Evolutionary conservation across 2,329 filamentous ascomycete species (phyloP).

Genomic region (Aspergillus fijiensis): DNA sequence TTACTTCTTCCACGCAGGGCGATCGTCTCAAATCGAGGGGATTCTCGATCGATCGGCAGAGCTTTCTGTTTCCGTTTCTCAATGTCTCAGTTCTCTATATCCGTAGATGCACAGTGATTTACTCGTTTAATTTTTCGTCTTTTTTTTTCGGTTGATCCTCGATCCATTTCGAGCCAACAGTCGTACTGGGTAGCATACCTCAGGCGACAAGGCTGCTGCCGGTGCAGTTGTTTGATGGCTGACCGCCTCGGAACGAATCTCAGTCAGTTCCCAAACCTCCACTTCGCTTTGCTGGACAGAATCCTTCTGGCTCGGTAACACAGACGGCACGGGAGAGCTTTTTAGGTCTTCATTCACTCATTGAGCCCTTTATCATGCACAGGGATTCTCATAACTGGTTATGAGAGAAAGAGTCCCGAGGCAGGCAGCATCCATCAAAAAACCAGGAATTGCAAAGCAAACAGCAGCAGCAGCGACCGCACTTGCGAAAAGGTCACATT

Average conservation of each 20-base stretch:
- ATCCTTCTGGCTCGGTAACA: constrained; percentile 1
- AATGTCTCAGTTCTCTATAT: too few species aligned
- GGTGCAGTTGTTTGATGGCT: not conserved
- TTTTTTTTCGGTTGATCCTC: not conserved
- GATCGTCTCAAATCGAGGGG: not conserved
- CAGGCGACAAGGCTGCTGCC: constrained; percentile 6
- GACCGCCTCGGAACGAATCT: constrained; percentile 6
- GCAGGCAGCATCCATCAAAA: not conserved
- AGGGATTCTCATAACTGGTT: not conserved
- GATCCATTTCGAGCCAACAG: not conserved
- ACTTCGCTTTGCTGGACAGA: constrained; percentile 2
- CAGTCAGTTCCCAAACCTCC: not conserved
- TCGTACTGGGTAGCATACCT: not conserved
- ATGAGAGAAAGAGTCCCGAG: not conserved
- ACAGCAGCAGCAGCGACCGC: not conserved
- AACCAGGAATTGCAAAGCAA: not conserved
- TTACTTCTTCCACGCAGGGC: not conserved
- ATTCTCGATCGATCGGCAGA: not conserved
- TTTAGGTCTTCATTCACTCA: too few species aligned
- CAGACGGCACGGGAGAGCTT: constrained; percentile 1
- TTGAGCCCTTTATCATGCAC: not conserved
- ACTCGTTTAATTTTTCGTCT: too few species aligned
- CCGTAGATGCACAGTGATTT: too few species aligned
- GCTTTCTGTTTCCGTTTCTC: not conserved
- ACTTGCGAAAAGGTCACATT: not conserved